Base-by-base conservation (phyloP, 441 rosid species). In the Gossypium laxum region DNA sequence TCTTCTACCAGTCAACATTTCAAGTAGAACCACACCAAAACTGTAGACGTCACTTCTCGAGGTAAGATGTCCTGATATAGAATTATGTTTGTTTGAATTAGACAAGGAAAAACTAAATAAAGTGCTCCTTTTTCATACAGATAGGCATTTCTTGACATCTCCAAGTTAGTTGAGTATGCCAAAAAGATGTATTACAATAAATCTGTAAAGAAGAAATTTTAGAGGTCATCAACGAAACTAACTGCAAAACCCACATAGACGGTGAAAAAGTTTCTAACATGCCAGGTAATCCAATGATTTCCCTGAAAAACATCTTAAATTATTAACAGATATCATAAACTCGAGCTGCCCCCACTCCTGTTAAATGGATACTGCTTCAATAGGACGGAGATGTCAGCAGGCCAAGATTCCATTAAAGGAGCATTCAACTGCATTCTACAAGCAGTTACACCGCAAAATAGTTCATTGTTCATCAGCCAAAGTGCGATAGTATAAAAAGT, bases 31-130 rank as follows among this genome's bases (percentile, higher is more conserved):
- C 65, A 91, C 97, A 12, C 97, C 97, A 62, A 91, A 91, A 75
- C 97, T 91, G 84, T 89, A 91, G 12, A 91, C 97, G 22, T 92
- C 97, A 64, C 97, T 92, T 83, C 78, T 88, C 60, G 97, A 92
- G 59, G 97, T 92, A 68, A 91, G 94, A 79, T 91, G 97, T 69
- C 97, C 97, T 91, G 85, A 57, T 28, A 71, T 73, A 73, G 19
- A 61, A 78, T 67, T 52, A 51, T 26, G 43, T 7, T 63, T 24
- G 52, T 14, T 51, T 8, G 28, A 65, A 65, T 70, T 41, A 78
- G 70, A 73, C 50, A 4, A 45, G n/a, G 68, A 61, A 18, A 22
- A 30, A 12, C 43, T 28, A 28, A 10, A 43, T 11, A 28, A 38
- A 21, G 64, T n/a, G 15, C 6, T 55, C 6, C 15, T 3, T 48